A percentile compares a stretch with the other conserved stretches of the same genome.
Conservation (phyloP, 2,329 filamentous ascomycete species). For the Decorospora gaudefroyi region DNA sequence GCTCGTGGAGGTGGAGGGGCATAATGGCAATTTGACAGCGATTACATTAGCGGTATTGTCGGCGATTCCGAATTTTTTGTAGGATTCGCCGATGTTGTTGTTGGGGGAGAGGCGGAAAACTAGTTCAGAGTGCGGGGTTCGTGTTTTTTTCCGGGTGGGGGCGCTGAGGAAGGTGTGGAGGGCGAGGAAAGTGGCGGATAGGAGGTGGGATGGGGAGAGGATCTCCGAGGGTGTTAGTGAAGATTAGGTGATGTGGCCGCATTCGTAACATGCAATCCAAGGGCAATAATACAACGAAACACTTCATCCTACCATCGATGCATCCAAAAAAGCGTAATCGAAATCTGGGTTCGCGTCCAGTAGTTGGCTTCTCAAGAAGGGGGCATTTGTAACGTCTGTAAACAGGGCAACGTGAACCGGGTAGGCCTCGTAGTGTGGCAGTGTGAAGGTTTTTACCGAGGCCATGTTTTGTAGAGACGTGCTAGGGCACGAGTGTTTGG, state of each 20-base stretch:
- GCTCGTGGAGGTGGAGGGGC: neutral
- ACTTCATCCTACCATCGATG: conserved; percentile 71
- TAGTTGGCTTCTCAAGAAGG: conserved; percentile 79
- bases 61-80: conserved; percentile 82
- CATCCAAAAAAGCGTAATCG: conserved; percentile 94
- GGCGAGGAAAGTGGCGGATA: conserved; percentile 78
- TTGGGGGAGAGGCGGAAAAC: conserved; percentile 79
- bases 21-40: conserved; percentile 72
- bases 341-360: conserved; percentile 82
- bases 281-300: conserved; percentile 11
- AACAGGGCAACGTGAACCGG: conserved; percentile 77
- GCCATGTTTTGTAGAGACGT: conserved; percentile 47
- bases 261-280: conserved; percentile 3
- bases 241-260: neutral
- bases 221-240: conserved; percentile 54
- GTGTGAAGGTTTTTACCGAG: conserved; percentile 66
- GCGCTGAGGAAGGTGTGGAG: conserved; percentile 66
- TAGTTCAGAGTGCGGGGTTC: conserved; percentile 87
- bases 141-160: conserved; percentile 67
- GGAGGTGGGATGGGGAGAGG: conserved; percentile 71
- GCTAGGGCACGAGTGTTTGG: too few relatives aligned
- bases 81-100: conserved; percentile 91
- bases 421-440: conserved; percentile 76
- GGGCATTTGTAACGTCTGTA: conserved; percentile 73
- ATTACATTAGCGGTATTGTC: conserved; percentile 73